A percentile compares a stretch with the other conserved stretches of the same genome.
Conservation (phyloP, 257 asterid genomes). For the Capsicum chinense region DNA sequence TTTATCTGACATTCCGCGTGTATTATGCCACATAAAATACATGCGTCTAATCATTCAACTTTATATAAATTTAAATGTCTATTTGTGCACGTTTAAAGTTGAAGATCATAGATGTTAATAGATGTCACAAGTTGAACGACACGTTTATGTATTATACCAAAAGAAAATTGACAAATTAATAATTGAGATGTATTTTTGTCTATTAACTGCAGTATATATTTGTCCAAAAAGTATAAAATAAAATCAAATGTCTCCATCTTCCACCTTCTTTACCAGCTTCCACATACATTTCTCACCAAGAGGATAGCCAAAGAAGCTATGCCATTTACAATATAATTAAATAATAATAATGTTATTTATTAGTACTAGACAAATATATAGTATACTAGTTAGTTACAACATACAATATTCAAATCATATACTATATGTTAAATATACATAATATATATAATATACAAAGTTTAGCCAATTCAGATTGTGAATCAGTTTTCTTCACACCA, state of each 20-base stretch:
- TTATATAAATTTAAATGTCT: no score
- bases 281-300: conserved; percentile 42
- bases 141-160: no score
- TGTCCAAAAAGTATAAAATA: not conserved
- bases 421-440: not conserved
- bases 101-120: no score
- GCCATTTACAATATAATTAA: conserved; percentile 11
- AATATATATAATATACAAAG: conserved; percentile 25
- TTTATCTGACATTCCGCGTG: no score
- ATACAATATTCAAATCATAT: not conserved
- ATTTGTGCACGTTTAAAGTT: no score
- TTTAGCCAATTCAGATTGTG: conserved; percentile 1
- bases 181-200: no score
- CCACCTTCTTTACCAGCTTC: conserved; percentile 41
- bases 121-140: no score
- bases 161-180: no score
- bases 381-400: not conserved
- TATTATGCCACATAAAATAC: no score
- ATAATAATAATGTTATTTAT: not conserved
- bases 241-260: conserved; percentile 38
- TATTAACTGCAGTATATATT: not conserved
- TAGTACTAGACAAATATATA: not conserved
- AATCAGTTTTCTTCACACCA: conserved; percentile 10
- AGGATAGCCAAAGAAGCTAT: conserved; percentile 45
- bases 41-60: no score